Conservation (phyloP, 805 yeast species). For the Candida cerambycidarum region DNA sequence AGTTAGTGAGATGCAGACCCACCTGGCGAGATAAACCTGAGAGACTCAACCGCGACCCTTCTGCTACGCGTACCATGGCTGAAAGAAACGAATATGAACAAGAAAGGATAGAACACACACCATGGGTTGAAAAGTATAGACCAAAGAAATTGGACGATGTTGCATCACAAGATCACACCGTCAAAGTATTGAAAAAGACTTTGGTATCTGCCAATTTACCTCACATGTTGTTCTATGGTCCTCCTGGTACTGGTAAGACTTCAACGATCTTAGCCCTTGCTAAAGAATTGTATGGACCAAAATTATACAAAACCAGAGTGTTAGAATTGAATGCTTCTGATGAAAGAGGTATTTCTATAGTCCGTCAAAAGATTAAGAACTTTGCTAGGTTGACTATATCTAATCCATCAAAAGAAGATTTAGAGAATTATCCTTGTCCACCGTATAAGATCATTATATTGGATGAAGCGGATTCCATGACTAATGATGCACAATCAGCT, state of each 20-base stretch:
- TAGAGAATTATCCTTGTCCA: slow-evolving; percentile 85
- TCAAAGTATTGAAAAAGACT: slow-evolving; percentile 76
- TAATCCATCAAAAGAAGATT: slow-evolving; percentile 69
- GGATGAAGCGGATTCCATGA: slow-evolving; percentile 98
- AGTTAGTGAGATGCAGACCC: no score
- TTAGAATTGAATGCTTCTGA: slow-evolving; percentile 87
- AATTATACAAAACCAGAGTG: slow-evolving; percentile 64
- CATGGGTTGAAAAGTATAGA: slow-evolving; percentile 95
- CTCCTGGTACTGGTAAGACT: slow-evolving; percentile 93
- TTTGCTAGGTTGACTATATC: slow-evolving; percentile 86
- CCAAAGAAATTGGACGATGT: slow-evolving; percentile 86
- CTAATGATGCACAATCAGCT: slow-evolving; percentile 94
- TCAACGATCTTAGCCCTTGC: slow-evolving; percentile 85
- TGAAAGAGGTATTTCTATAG: slow-evolving; percentile 87
- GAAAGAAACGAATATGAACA: slow-evolving; percentile 28
- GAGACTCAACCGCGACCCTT: no score
- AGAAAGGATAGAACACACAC: slow-evolving; percentile 55
- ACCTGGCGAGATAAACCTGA: no score
- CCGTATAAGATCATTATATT: slow-evolving; percentile 90
- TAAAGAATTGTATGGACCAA: slow-evolving; percentile 73
- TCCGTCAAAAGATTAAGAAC: slow-evolving; percentile 78
- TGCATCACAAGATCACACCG: slow-evolving; percentile 89
- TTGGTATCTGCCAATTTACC: slow-evolving; percentile 81
- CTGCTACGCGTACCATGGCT: slow-evolving; percentile 2
- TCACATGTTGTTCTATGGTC: slow-evolving; percentile 89